Conservation (phyloP, 495 filamentous ascomycete species). For the Staphylotrichum longicolle region DNA sequence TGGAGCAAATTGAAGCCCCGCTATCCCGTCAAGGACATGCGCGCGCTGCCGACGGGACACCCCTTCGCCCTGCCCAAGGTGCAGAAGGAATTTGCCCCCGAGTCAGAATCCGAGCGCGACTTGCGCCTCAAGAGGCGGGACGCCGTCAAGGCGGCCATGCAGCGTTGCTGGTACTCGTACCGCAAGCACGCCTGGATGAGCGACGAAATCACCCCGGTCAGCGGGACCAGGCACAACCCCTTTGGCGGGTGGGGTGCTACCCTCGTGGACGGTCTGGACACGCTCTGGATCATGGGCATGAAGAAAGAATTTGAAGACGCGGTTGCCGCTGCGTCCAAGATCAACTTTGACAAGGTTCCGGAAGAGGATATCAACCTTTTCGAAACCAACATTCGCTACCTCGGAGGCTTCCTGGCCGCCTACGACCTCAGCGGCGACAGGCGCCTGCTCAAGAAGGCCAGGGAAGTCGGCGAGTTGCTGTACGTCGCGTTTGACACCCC, state of each 20-base stretch:
- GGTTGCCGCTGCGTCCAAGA: constrained; percentile 68
- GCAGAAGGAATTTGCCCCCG: constrained; percentile 50
- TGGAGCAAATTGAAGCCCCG: constrained; percentile 46
- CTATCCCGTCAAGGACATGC: constrained; percentile 60
- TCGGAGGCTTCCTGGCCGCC: constrained; percentile 73
- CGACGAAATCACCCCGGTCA: constrained; percentile 70
- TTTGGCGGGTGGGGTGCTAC: constrained; percentile 95
- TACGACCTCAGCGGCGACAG: constrained; percentile 71
- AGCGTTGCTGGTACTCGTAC: constrained; percentile 76
- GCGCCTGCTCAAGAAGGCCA: constrained; percentile 72
- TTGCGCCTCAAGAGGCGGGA: constrained; percentile 39
- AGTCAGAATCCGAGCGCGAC: constrained; percentile 34
- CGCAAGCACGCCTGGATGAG: constrained; percentile 70
- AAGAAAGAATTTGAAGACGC: constrained; percentile 87
- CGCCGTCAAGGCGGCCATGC: constrained; percentile 66
- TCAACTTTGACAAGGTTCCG: constrained; percentile 76
- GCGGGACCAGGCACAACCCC: constrained; percentile 57
- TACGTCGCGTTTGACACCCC: constrained; percentile 89
- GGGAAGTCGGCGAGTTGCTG: constrained; percentile 77
- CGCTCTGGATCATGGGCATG: constrained; percentile 93
- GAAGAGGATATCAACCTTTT: constrained; percentile 64
- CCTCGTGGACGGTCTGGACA: constrained; percentile 85
- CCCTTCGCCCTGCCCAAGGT: constrained; percentile 68
- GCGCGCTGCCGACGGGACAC: constrained; percentile 66
- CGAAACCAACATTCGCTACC: constrained; percentile 77